These are phyloP conservation scores for Diplosphaera chodatii DNA, from an alignment of 139 green algal species.

Conservation along the genomic window DNA sequence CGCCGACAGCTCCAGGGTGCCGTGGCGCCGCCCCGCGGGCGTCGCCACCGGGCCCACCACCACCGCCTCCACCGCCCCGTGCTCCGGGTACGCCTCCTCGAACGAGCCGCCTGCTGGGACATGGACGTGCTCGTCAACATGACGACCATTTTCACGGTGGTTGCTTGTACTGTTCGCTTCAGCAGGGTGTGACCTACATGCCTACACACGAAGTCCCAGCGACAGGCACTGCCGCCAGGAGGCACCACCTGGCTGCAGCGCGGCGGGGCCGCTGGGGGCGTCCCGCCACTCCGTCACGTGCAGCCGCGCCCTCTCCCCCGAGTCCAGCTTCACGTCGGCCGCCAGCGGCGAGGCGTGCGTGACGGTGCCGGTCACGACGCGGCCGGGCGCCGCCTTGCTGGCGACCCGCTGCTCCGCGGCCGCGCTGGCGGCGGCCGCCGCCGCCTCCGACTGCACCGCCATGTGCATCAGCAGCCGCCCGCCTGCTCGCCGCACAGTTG, in stretches of 20 bases:
- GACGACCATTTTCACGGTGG: no score
- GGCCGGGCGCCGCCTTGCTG: conserved; percentile 6
- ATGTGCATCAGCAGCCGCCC: conserved; percentile 30
- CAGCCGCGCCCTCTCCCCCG: conserved; percentile 19
- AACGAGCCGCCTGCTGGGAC: conserved; percentile 1
- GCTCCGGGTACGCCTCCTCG: conserved; percentile 9
- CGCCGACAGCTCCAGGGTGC: conserved; percentile 34
- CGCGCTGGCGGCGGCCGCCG: not conserved
- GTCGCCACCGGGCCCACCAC: conserved; percentile 37
- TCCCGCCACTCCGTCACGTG: conserved; percentile 54
- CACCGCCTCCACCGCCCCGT: conserved; percentile 26
- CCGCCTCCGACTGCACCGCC: conserved; percentile 6
- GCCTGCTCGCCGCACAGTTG: not conserved
- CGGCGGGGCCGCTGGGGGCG: not conserved
- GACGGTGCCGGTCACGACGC: conserved; percentile 35
- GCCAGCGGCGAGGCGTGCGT: conserved; percentile 31
- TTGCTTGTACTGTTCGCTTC: no score
- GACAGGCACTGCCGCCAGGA: no score
- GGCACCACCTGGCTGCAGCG: no score
- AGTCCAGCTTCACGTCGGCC: conserved; percentile 33
- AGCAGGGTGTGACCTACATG: no score
- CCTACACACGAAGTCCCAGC: no score
- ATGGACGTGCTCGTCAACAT: no score
- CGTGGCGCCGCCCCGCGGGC: conserved; percentile 20
- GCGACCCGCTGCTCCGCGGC: not conserved